Percentiles rank a stretch among this genome's conserved stretches.
These are phyloP conservation scores for Alternaria longipes DNA, from an alignment of 2,329 filamentous ascomycete species.

Conservation along the genomic window DNA sequence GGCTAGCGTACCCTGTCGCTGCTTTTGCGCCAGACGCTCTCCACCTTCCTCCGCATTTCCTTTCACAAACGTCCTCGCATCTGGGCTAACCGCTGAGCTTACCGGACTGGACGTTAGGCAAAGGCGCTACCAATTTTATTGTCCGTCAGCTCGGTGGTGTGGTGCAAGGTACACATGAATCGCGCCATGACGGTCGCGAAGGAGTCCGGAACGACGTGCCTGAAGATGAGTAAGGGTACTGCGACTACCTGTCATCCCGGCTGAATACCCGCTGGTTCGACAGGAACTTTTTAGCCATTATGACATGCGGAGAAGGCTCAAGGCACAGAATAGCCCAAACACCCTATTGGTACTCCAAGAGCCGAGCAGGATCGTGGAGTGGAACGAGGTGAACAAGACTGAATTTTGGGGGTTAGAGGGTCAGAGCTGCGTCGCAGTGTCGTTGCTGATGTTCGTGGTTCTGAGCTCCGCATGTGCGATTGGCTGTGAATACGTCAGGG, in stretches of 20 bases:
- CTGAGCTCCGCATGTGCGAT: conserved; percentile 18
- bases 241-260: conserved; percentile 21
- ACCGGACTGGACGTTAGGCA: conserved; percentile 34
- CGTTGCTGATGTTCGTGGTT: conserved; percentile 13
- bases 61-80: conserved; percentile 21
- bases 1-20: conserved; percentile 28
- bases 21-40: conserved; percentile 30
- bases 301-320: conserved; percentile 17
- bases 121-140: conserved; percentile 30
- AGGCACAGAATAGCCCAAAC: conserved; percentile 12
- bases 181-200: conserved; percentile 18
- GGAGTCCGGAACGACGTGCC: conserved; percentile 44
- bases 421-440: conserved; percentile 29
- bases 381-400: conserved; percentile 26
- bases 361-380: conserved; percentile 26
- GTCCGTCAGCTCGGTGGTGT: conserved; percentile 38
- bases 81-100: conserved; percentile 26
- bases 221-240: conserved; percentile 29
- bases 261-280: conserved; percentile 33
- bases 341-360: conserved; percentile 23
- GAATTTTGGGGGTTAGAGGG: conserved; percentile 27
- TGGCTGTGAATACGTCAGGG: conserved; percentile 9
- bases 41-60: conserved; percentile 9
- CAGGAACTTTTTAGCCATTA: conserved; percentile 27
- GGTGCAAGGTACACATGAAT: conserved; percentile 5